phyloP scores from a whole-genome alignment of 441 rosid species.

The Theobroma grandiflorum region DNA sequence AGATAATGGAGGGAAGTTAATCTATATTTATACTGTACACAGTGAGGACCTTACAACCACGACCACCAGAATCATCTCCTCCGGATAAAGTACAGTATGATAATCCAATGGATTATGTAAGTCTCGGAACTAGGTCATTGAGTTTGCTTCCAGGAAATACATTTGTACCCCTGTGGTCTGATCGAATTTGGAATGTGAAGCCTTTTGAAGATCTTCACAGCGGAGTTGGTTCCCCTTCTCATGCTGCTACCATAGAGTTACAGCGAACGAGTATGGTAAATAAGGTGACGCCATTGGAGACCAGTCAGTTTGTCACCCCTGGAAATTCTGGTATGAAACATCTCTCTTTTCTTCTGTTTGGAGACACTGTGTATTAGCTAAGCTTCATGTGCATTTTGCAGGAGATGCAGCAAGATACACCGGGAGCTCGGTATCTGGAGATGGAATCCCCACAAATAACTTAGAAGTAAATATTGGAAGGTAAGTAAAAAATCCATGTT shows the following conservation, averaged over 20 bases:
- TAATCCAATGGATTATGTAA: slow-evolving; percentile 57
- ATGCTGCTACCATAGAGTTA: slow-evolving; percentile 58
- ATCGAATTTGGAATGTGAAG: slow-evolving; percentile 43
- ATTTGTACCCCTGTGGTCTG: slow-evolving; percentile 30
- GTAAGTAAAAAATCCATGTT: neutral
- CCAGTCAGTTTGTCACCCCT: slow-evolving; percentile 53
- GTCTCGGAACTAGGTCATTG: slow-evolving; percentile 28
- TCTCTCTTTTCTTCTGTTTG: slow-evolving; percentile 4
- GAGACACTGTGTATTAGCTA: slow-evolving; percentile 21
- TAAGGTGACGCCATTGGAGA: slow-evolving; percentile 20
- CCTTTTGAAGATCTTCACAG: slow-evolving; percentile 54
- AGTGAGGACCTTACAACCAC: slow-evolving; percentile 61
- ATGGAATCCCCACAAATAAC: neutral
- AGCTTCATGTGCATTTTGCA: slow-evolving; percentile 36
- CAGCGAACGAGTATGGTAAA: slow-evolving; percentile 38
- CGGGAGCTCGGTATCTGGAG: slow-evolving; percentile 73
- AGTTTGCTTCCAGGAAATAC: slow-evolving; percentile 22
- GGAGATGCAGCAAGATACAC: slow-evolving; percentile 70
- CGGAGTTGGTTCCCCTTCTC: slow-evolving; percentile 52
- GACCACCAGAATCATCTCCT: slow-evolving; percentile 53
- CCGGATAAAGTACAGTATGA: slow-evolving; percentile 43
- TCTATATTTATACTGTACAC: slow-evolving; percentile 29
- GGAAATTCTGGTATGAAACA: slow-evolving; percentile 60
- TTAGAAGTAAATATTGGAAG: neutral
- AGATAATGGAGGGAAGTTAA: slow-evolving; percentile 26